These are phyloP conservation scores for Phytopythium kandeliae DNA, from an alignment of 352 stramenopile genomes.

Conservation along the genomic window DNA sequence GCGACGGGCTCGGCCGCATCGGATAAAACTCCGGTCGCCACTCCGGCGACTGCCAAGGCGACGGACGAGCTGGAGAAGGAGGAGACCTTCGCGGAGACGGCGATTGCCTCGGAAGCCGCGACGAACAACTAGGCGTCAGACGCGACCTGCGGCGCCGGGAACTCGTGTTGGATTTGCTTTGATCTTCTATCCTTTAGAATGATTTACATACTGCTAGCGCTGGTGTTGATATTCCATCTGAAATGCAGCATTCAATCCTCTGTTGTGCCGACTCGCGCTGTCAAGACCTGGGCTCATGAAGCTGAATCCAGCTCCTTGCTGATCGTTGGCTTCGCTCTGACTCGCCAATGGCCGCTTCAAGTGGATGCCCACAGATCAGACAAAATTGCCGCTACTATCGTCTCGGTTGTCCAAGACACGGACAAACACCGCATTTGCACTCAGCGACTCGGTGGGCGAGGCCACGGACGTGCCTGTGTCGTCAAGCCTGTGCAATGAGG, in stretches of 20 bases:
- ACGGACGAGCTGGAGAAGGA: conserved; percentile 18
- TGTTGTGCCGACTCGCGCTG: not conserved
- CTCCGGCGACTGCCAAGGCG: conserved; percentile 9
- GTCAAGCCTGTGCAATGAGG: not conserved
- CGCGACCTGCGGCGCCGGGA: not conserved
- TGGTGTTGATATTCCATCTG: not conserved
- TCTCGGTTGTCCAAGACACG: not conserved
- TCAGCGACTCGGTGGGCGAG: not conserved
- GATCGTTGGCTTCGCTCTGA: too few species aligned
- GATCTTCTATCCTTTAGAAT: conserved; percentile 1
- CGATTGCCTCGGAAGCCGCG: not conserved
- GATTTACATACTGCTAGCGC: conserved; percentile 1
- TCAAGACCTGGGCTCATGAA: too few species aligned
- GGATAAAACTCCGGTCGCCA: conserved; percentile 3
- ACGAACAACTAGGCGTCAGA: conserved; percentile 8
- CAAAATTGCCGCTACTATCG: not conserved
- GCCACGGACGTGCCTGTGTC: not conserved
- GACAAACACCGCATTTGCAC: not conserved
- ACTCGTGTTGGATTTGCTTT: not conserved
- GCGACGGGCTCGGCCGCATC: conserved; percentile 13
- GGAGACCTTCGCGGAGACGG: conserved; percentile 1
- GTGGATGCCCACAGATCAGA: not conserved
- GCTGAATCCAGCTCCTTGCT: too few species aligned
- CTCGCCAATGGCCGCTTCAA: too few species aligned
- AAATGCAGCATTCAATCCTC: not conserved